phyloP scores from a whole-genome alignment of 1,139 yeast species.

The Candida sanyaensis region DNA sequence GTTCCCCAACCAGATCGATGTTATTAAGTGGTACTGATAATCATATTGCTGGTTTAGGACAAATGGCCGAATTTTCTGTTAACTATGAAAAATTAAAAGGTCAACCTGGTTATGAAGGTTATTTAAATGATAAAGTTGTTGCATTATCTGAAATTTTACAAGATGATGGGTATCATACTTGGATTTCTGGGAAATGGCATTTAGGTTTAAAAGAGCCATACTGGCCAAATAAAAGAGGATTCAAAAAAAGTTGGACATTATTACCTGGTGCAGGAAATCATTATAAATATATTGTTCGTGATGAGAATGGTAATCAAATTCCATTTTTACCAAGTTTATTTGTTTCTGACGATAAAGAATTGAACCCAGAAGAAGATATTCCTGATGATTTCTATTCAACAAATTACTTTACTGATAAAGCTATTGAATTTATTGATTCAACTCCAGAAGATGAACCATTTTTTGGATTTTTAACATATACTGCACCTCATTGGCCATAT shows the following conservation, averaged over 20 bases:
- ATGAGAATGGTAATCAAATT: constrained; percentile 22
- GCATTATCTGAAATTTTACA: constrained; percentile 52
- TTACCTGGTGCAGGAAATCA: constrained; percentile 64
- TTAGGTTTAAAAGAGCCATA: constrained; percentile 50
- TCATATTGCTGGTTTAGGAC: constrained; percentile 63
- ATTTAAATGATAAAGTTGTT: constrained; percentile 52
- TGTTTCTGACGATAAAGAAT: constrained; percentile 33
- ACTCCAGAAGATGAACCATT: constrained; percentile 43
- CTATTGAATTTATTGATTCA: constrained; percentile 34
- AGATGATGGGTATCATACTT: constrained; percentile 50
- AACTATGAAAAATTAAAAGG: constrained; percentile 37
- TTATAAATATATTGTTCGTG: constrained; percentile 47
- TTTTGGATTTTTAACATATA: constrained; percentile 53
- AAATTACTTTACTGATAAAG: constrained; percentile 57
- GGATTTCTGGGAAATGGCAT: constrained; percentile 62
- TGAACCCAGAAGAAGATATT: constrained; percentile 35
- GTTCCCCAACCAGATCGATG: constrained; percentile 68
- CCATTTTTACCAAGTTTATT: constrained; percentile 36
- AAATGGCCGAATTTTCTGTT: constrained; percentile 53
- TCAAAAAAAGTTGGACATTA: constrained; percentile 50
- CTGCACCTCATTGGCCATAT: constrained; percentile 66
- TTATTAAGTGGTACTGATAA: constrained; percentile 61
- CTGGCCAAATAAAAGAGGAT: constrained; percentile 55
- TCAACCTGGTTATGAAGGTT: constrained; percentile 61
- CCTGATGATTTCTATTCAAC: constrained; percentile 54